Evolutionary conservation across 2,329 filamentous ascomycete species (phyloP).

Genomic region (Colletotrichum sp.): DNA sequence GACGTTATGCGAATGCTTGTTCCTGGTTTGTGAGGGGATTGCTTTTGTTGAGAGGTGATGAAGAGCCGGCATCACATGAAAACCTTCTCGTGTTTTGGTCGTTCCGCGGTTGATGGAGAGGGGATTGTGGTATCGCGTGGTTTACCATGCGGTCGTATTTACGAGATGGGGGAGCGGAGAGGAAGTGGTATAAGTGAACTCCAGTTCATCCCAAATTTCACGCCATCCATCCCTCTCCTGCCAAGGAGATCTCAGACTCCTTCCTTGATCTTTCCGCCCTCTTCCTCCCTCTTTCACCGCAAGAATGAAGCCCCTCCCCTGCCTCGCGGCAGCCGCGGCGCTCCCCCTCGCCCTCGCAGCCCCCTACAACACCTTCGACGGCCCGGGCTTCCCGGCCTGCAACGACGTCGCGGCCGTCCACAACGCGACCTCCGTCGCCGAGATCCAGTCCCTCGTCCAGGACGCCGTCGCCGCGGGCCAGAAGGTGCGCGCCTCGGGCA

Average conservation of each 20-base stretch:
- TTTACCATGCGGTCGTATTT: background rate
- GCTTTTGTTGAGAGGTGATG: background rate
- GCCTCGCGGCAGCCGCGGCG: slow-evolving; percentile 20
- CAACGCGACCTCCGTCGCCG: slow-evolving; percentile 48
- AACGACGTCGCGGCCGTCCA: slow-evolving; percentile 49
- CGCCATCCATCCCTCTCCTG: background rate
- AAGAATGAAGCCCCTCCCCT: background rate
- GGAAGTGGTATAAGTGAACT: background rate
- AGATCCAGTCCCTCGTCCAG: slow-evolving; percentile 47
- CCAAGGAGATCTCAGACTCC: background rate
- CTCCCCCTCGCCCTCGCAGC: slow-evolving; percentile 24
- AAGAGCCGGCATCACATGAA: slow-evolving; percentile 1
- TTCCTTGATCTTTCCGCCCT: background rate
- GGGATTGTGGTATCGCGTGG: background rate
- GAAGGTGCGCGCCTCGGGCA: slow-evolving; percentile 51
- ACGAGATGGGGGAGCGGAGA: too few species aligned
- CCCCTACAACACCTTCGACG: slow-evolving; percentile 56
- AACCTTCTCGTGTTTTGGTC: background rate
- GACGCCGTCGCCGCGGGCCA: slow-evolving; percentile 40
- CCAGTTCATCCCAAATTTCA: background rate
- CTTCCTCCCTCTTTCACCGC: background rate
- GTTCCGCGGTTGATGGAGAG: background rate
- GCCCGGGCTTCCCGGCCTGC: slow-evolving; percentile 51
- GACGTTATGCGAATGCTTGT: background rate
- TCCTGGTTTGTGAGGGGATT: background rate